These are phyloP conservation scores for Trichoderma aggressivum DNA, from an alignment of 2,329 filamentous ascomycete species.

Conservation along the genomic window DNA sequence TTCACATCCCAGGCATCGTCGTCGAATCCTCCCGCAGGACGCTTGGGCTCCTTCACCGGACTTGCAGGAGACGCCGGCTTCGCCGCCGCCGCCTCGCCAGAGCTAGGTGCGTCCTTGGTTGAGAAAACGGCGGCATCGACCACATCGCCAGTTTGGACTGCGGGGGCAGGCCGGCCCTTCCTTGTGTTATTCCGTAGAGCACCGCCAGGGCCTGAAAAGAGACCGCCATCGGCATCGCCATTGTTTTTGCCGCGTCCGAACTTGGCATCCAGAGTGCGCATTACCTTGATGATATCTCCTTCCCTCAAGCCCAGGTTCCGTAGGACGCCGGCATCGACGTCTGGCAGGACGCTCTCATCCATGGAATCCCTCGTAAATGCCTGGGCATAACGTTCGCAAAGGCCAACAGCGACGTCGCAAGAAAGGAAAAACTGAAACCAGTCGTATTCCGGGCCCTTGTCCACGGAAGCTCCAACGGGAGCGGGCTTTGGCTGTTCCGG, in stretches of 20 bases:
- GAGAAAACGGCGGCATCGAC: constrained; percentile 86
- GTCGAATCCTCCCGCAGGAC: constrained; percentile 66
- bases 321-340: constrained; percentile 79
- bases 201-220: constrained; percentile 94
- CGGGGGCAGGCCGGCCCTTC: constrained; percentile 82
- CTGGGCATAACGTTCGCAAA: constrained; percentile 91
- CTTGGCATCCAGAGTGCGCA: constrained; percentile 80
- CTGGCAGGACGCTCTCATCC: constrained; percentile 88
- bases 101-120: constrained; percentile 43
- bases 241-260: constrained; percentile 62
- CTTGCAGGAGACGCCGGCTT: constrained; percentile 26
- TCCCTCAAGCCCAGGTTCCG: constrained; percentile 91
- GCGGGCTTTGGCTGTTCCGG: constrained; percentile 30
- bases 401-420: constrained; percentile 85
- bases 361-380: constrained; percentile 90
- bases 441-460: constrained; percentile 72
- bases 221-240: constrained; percentile 60
- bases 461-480: constrained; percentile 59
- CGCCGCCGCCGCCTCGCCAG: constrained; percentile 23
- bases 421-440: constrained; percentile 99
- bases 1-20: constrained; percentile 98
- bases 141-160: constrained; percentile 80
- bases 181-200: constrained; percentile 89
- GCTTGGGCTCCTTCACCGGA: constrained; percentile 30
- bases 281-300: constrained; percentile 93